Evolutionary conservation across 106 monocot species (phyloP).

Genomic region (Ottelia alismoides): DNA sequence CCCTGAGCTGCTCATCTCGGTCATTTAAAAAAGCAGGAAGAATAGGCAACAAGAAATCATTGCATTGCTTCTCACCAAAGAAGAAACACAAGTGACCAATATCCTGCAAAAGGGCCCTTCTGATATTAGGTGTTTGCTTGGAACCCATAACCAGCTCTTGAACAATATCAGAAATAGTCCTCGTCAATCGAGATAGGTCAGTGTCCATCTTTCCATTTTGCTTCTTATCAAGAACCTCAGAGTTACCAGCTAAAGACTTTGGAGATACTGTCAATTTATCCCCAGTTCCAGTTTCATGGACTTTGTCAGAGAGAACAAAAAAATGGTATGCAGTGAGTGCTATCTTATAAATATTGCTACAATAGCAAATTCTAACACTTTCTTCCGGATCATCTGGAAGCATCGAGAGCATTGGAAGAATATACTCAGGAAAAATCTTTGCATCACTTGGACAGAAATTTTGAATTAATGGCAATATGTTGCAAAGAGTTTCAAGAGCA

Average conservation of each 20-base stretch:
- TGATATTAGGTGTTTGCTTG: constrained; percentile 87
- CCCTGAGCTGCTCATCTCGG: constrained; percentile 81
- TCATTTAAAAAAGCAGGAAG: constrained; percentile 97
- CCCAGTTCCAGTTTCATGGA: constrained; percentile 19
- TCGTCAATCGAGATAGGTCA: constrained; percentile 53
- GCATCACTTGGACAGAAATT: constrained; percentile 96
- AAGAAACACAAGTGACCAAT: constrained; percentile 84
- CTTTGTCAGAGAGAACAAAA: constrained; percentile 32
- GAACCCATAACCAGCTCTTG: constrained; percentile 95
- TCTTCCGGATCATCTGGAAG: constrained; percentile 97
- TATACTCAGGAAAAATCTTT: constrained; percentile 95
- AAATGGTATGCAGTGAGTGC: constrained; percentile 81
- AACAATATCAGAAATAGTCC: constrained; percentile 79
- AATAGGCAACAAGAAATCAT: constrained; percentile 91
- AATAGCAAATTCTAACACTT: constrained; percentile 98
- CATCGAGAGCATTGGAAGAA: constrained; percentile 97
- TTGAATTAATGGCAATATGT: constrained; percentile 60
- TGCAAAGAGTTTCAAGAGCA: constrained; percentile 85
- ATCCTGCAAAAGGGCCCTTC: constrained; percentile 81
- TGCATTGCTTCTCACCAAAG: constrained; percentile 85
- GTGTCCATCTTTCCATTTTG: constrained; percentile 15
- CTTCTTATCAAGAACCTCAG: constrained; percentile 25
- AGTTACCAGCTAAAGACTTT: constrained; percentile 12
- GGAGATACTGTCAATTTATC: constrained; percentile 17
- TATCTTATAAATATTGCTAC: constrained; percentile 88